Evolutionary conservation across 352 stramenopile genomes (phyloP), one percentile per base, ranked within the genome.

Genomic region (Phytophthora meadii): DNA sequence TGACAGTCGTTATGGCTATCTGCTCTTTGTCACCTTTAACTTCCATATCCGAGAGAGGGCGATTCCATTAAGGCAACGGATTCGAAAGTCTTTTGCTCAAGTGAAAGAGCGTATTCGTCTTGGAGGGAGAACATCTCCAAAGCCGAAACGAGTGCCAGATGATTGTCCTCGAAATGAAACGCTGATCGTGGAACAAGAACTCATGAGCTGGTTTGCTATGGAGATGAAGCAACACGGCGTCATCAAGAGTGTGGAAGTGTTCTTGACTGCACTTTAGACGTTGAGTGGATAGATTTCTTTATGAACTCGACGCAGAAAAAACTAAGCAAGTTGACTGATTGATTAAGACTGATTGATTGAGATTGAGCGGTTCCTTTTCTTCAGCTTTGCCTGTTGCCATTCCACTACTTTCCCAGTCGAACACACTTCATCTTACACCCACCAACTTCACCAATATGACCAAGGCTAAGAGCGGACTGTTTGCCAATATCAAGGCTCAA

Each of bases 191-290:
- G 77, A 87, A 27, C 59, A 81, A 48, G 74, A 88, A 46, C 62
- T 88, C 2, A 67, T 85, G 67, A 63, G 52, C 41, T 88, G 79
- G 79, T 85, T 88, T 37, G 74, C 79, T 0, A 73, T 65, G 50
- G 77, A 81, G 50, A 76, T 88, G 53, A 85, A 85, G 58, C 61
- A 83, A 51, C 73, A 88, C 56, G 65, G 72, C 28, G 79, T 85
- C 22, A 84, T 88, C 41, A 68, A 74, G 27, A 76, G 56, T 48
- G 60, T 72, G 1, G 69, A 83, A 27, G 40, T 37, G 15, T 57
- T 57, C 22, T 9, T 57, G 24, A 48, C 19, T 30, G 49, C 53
- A 25, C 39, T 67, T 41, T 22, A 22, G 22, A 41, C 28, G 8
- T 30, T 30, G 27, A 8, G 27, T 30, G 27, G 28, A 34, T 34